Base-by-base conservation (phyloP, 148 eudicot genomes). In the Vaccinium corymbosum region DNA sequence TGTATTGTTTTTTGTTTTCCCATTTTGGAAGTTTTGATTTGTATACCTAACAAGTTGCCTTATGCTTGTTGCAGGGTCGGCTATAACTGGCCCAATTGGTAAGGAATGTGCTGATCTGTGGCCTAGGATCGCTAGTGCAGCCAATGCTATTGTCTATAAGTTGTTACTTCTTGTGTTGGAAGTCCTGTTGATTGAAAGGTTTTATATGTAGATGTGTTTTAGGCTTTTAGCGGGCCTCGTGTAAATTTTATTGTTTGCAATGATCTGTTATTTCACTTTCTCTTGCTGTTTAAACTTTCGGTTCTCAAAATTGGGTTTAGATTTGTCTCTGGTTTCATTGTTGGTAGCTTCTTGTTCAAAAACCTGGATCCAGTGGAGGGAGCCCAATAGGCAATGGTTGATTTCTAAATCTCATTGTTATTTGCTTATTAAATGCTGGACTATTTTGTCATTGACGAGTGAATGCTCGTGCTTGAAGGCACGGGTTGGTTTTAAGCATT, bases 81-180 rank as follows among this genome's bases (percentile, higher is more conserved):
- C 35, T 32, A 32, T 32, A 32, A 1, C n/a, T 20, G 32, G 79
- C n/a, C 62, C 19, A 55, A 13, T 81, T 64, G 70, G 83, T 29
- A 92, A 92, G 89, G 94, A 92, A 83, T 90, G 94, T 83, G 94
- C 94, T 73, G 94, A 92, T 82, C 84, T 92, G 49, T 90, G 94
- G 94, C 94, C 94, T 13, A 91, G 93, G 91, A 91, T 90, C 75
- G 92, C 93, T 14, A 90, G 92, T 84, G 93, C 93, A 19, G 92
- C 92, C 82, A 92, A 92, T 84, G 94, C 94, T 42, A 89, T 92
- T 68, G 92, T 32, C 35, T 32, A 32, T 32, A 32, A 32, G 35
- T n/a, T 80, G 7, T 8, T 19, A 6, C 16, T 7, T 62, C 1
- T 59, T 59, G 22, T 59, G 7, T 57, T 22, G 29, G 71, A 64